Conservation (phyloP, 2,329 filamentous ascomycete species). For the Botrytis cinerea region DNA sequence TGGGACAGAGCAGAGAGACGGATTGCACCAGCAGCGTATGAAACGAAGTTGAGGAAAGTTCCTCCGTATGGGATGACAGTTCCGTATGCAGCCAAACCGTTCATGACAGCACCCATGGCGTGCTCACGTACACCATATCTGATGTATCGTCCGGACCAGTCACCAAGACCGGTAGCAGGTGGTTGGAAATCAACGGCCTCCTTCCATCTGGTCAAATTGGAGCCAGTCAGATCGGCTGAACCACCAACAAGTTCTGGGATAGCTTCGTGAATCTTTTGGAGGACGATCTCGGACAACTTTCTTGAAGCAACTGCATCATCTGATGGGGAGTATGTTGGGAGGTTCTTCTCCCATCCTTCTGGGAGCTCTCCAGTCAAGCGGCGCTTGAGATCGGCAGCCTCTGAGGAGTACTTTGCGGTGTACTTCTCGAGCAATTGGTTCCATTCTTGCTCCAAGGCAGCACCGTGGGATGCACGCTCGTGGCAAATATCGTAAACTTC, state of each 20-base stretch:
- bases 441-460: constrained; percentile 91
- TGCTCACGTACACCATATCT: constrained; percentile 92
- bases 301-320: constrained; percentile 87
- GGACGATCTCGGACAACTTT: constrained; percentile 93
- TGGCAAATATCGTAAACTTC: constrained; percentile 89
- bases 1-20: constrained; percentile 91
- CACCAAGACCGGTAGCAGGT: constrained; percentile 78
- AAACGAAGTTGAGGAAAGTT: constrained; percentile 99
- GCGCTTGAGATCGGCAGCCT: constrained; percentile 79
- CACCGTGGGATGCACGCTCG: constrained; percentile 83
- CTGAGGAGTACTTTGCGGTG: constrained; percentile 70
- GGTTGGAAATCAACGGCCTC: constrained; percentile 96
- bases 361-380: constrained; percentile 82
- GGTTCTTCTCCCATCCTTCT: constrained; percentile 92
- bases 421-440: constrained; percentile 92
- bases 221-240: constrained; percentile 96
- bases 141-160: constrained; percentile 89
- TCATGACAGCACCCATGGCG: constrained; percentile 89
- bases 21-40: constrained; percentile 92
- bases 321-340: constrained; percentile 85
- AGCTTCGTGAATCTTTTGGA: constrained; percentile 79
- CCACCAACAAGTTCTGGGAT: constrained; percentile 93
- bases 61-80: constrained; percentile 91
- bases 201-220: constrained; percentile 99
- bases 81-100: constrained; percentile 93